Evolutionary conservation across 192 early-diverging fungal species (phyloP).

Genomic region (Linnemannia elongata): DNA sequence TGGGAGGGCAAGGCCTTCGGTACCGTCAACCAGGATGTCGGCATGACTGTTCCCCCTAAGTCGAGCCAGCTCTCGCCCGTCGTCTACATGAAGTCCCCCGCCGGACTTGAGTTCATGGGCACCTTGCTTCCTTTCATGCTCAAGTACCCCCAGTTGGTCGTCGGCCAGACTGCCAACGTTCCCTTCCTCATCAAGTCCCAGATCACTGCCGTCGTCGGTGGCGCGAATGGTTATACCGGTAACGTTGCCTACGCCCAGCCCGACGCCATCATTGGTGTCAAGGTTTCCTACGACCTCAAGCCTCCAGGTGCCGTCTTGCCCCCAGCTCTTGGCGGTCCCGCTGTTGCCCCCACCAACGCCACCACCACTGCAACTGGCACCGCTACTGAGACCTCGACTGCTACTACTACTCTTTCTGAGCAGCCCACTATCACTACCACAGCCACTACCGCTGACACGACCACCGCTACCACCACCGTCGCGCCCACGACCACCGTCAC

Average conservation of each 20-base stretch:
- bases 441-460: not conserved
- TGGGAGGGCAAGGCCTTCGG: constrained; percentile 62
- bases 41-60: constrained; percentile 48
- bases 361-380: not conserved
- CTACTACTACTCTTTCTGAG: not conserved
- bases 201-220: constrained; percentile 35
- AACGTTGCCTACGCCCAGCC: constrained; percentile 38
- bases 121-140: constrained; percentile 32
- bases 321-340: not conserved
- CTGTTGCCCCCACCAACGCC: not conserved
- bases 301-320: constrained; percentile 9
- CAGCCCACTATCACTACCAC: not conserved
- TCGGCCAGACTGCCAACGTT: constrained; percentile 13
- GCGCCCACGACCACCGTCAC: not conserved
- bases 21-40: constrained; percentile 60
- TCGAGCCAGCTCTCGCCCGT: constrained; percentile 21
- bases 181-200: constrained; percentile 37
- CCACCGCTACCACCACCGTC: not conserved
- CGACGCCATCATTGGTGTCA: constrained; percentile 25
- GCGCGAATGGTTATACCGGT: constrained; percentile 28
- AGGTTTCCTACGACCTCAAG: constrained; percentile 1
- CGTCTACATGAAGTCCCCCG: constrained; percentile 31
- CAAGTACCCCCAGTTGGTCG: constrained; percentile 16
- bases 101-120: constrained; percentile 29
- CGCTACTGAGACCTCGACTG: not conserved